Conservation (phyloP, 2,329 filamentous ascomycete species). For the Dothistroma septosporum region DNA sequence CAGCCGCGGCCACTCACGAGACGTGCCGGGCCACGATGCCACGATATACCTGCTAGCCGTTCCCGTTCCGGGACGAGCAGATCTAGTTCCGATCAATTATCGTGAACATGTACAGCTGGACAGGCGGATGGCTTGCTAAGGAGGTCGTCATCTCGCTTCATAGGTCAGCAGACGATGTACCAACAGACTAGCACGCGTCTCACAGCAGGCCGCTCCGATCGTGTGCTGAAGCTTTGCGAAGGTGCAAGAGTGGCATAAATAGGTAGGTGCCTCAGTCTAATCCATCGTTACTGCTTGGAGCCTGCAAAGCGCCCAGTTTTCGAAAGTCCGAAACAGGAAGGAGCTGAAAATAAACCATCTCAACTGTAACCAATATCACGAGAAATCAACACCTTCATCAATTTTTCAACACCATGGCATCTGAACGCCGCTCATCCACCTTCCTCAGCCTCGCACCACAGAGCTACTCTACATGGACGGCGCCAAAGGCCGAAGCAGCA, state of each 20-base stretch:
- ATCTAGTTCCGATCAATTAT: conserved; percentile 16
- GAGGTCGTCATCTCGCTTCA: conserved; percentile 14
- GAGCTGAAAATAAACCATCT: too few relatives aligned
- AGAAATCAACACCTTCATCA: neutral
- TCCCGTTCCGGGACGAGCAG: conserved; percentile 13
- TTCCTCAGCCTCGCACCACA: conserved; percentile 22
- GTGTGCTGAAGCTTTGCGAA: neutral
- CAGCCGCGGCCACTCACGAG: conserved; percentile 16
- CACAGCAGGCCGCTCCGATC: neutral
- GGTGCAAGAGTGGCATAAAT: conserved; percentile 4
- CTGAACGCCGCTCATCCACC: conserved; percentile 17
- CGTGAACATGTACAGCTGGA: conserved; percentile 14
- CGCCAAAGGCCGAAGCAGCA: conserved; percentile 12
- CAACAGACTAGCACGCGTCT: conserved; percentile 2
- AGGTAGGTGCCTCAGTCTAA: conserved; percentile 6
- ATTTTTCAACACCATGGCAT: conserved; percentile 6
- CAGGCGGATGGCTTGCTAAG: conserved; percentile 16
- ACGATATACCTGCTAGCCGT: neutral
- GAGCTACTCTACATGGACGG: conserved; percentile 16
- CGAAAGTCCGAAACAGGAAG: too few relatives aligned
- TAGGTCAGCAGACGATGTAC: conserved; percentile 9
- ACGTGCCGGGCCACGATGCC: conserved; percentile 10
- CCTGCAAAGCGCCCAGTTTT: too few relatives aligned
- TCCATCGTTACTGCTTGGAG: too few relatives aligned
- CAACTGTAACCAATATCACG: neutral